A percentile compares a stretch with the other conserved stretches of the same genome.
Conservation (phyloP, 257 asterid genomes). For the Thymus quinquecostatus region DNA sequence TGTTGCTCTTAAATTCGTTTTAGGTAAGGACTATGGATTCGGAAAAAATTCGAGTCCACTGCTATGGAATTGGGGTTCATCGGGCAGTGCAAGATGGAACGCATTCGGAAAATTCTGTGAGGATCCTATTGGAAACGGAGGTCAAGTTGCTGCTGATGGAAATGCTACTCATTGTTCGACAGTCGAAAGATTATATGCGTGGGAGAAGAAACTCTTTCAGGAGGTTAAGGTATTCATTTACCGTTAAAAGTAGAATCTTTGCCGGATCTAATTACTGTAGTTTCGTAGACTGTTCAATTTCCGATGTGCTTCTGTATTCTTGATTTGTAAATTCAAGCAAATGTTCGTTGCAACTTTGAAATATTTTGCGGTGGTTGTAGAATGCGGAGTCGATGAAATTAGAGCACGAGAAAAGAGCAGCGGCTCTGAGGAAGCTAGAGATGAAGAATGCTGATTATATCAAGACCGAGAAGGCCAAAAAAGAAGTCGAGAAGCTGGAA, state of each 20-base stretch:
- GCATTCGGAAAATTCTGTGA: conserved; percentile 82
- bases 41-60: conserved; percentile 59
- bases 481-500: conserved; percentile 92
- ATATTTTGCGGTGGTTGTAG: conserved; percentile 43
- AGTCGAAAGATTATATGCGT: conserved; percentile 75
- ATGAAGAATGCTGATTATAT: conserved; percentile 83
- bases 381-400: conserved; percentile 72
- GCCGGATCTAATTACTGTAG: too few species aligned
- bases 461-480: conserved; percentile 87
- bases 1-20: conserved; percentile 15
- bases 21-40: conserved; percentile 49
- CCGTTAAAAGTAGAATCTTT: neutral
- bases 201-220: conserved; percentile 90
- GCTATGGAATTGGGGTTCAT: conserved; percentile 77
- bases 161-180: conserved; percentile 76
- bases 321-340: neutral
- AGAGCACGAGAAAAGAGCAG: conserved; percentile 79
- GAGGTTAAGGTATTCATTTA: conserved; percentile 83
- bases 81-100: conserved; percentile 79
- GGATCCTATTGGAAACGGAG: conserved; percentile 55
- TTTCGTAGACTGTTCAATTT: neutral
- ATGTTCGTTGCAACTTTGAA: conserved; percentile 8
- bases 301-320: neutral
- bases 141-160: conserved; percentile 38
- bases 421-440: conserved; percentile 73